A percentile compares a stretch with the other conserved stretches of the same genome.
Evolutionary conservation across 1,284 basidiomycete species (phyloP).

Genomic region (Golubevia pallescens): DNA sequence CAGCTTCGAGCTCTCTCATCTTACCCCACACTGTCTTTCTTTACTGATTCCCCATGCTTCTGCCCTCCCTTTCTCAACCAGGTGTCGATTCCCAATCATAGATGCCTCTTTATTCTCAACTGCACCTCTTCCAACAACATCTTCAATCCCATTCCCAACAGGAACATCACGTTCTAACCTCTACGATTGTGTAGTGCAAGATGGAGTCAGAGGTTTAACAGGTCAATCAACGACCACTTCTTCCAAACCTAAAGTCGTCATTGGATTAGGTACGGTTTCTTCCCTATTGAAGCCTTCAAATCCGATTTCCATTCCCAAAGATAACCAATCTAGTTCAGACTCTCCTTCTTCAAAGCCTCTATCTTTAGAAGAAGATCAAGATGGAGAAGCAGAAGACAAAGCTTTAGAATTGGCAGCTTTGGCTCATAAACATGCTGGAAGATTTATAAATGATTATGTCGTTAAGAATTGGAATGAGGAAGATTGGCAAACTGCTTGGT

Average conservation of each 20-base stretch:
- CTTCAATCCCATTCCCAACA: no score
- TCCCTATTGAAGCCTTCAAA: not conserved
- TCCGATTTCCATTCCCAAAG: not conserved
- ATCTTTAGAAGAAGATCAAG: not conserved
- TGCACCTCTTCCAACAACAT: no score
- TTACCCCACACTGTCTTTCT: no score
- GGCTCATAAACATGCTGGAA: not conserved
- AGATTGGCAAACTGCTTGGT: constrained; percentile 22
- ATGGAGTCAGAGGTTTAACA: constrained; percentile 41
- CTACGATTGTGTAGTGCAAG: constrained; percentile 29
- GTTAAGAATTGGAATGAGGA: not conserved
- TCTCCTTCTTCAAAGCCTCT: not conserved
- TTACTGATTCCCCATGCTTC: no score
- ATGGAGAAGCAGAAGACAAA: not conserved
- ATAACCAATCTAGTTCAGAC: not conserved
- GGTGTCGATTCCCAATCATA: no score
- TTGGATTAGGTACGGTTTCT: not conserved
- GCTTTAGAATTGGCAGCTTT: not conserved
- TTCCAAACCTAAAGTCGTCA: not conserved
- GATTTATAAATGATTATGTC: not conserved
- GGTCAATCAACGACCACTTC: constrained; percentile 1
- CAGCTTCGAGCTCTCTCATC: no score
- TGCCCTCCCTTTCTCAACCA: no score
- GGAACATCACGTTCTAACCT: constrained; percentile 13
- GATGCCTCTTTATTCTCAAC: no score